Conservation (phyloP, 225 moss, liverwort and hornwort species). For the Sphagnum contortum region DNA sequence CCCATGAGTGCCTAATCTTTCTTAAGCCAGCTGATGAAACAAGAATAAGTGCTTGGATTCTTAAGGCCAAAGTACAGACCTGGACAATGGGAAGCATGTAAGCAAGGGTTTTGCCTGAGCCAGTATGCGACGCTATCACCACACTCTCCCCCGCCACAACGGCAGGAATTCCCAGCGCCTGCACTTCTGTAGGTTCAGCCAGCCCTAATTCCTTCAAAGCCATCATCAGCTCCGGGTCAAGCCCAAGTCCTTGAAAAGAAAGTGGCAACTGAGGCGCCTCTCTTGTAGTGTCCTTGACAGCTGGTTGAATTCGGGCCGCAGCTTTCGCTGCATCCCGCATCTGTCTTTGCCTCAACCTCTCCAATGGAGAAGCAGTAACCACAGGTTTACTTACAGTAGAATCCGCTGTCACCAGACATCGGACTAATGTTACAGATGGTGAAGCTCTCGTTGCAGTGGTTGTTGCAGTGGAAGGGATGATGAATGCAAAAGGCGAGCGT, state of each 20-base stretch:
- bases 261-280: slow-evolving; percentile 3
- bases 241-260: slow-evolving; percentile 55
- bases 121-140: slow-evolving; percentile 91
- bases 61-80: slow-evolving; percentile 20
- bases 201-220: slow-evolving; percentile 65
- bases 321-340: slow-evolving; percentile 16
- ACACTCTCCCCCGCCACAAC: slow-evolving; percentile 78
- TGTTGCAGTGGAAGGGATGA: no score
- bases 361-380: slow-evolving; percentile 16
- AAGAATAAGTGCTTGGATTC: no score
- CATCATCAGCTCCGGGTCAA: slow-evolving; percentile 74
- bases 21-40: no score
- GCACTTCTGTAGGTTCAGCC: slow-evolving; percentile 84
- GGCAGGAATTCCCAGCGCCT: slow-evolving; percentile 85
- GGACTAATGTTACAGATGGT: no score
- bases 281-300: slow-evolving; percentile 3
- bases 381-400: not conserved
- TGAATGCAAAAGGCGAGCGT: no score
- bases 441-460: no score
- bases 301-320: no score
- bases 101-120: slow-evolving; percentile 93
- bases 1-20: no score
- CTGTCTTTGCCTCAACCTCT: slow-evolving; percentile 36
- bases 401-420: no score
- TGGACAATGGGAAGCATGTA: slow-evolving; percentile 97